Conservation (phyloP, 2,329 filamentous ascomycete genomes). For the Fusarium sp. region DNA sequence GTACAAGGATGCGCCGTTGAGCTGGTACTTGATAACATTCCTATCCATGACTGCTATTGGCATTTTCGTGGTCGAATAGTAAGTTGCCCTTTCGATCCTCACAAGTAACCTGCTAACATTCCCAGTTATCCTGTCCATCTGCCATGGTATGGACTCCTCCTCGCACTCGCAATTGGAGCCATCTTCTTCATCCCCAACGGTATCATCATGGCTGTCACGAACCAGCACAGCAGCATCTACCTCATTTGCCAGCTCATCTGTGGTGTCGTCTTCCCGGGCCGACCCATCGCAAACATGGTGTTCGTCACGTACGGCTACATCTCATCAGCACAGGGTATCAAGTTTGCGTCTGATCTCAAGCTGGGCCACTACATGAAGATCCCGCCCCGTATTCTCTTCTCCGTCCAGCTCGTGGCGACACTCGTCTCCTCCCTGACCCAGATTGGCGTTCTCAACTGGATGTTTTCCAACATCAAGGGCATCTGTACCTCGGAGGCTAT, state of each 20-base stretch:
- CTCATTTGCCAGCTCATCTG: slow-evolving; percentile 89
- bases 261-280: slow-evolving; percentile 83
- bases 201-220: slow-evolving; percentile 93
- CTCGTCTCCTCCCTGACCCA: slow-evolving; percentile 83
- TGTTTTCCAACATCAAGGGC: slow-evolving; percentile 81
- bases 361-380: slow-evolving; percentile 92
- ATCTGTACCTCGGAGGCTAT: slow-evolving; percentile 85
- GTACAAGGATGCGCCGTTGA: slow-evolving; percentile 84
- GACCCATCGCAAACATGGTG: slow-evolving; percentile 92
- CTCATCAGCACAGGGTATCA: slow-evolving; percentile 87
- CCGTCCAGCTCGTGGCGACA: slow-evolving; percentile 82
- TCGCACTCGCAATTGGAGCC: slow-evolving; percentile 82
- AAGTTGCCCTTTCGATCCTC: slow-evolving; percentile 50
- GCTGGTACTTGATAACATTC: slow-evolving; percentile 84
- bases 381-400: slow-evolving; percentile 81
- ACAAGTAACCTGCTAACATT: slow-evolving; percentile 14
- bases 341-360: slow-evolving; percentile 89
- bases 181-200: slow-evolving; percentile 91
- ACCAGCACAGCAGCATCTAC: slow-evolving; percentile 88
- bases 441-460: slow-evolving; percentile 89
- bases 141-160: slow-evolving; percentile 86
- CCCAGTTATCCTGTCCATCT: slow-evolving; percentile 81
- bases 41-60: slow-evolving; percentile 81
- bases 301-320: slow-evolving; percentile 94
- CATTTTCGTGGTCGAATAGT: slow-evolving; percentile 89